A percentile compares a stretch with the other conserved stretches of the same genome.
Evolutionary conservation across 352 stramenopile species (phyloP).

Genomic region (Phytophthora constricta): DNA sequence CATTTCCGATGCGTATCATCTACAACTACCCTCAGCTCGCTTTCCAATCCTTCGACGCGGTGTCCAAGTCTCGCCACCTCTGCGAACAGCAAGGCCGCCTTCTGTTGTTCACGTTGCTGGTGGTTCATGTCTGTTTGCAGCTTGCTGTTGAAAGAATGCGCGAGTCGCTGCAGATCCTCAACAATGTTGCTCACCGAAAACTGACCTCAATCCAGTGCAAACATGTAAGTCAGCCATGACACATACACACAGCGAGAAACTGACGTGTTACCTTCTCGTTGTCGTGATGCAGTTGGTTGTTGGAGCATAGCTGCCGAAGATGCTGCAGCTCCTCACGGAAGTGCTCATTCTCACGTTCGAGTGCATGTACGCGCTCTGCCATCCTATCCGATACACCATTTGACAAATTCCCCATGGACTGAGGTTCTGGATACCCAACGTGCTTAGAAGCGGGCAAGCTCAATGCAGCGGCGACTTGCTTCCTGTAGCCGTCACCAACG

Average conservation of each 20-base stretch:
- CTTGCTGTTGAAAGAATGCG: slow-evolving; percentile 62
- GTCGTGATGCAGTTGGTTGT: slow-evolving; percentile 64
- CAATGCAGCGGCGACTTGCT: slow-evolving; percentile 8
- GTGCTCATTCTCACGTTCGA: slow-evolving; percentile 69
- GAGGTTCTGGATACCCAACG: slow-evolving; percentile 6
- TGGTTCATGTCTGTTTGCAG: slow-evolving; percentile 53
- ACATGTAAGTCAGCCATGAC: slow-evolving; percentile 1
- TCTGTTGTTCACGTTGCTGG: slow-evolving; percentile 75
- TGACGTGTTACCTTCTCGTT: slow-evolving; percentile 49
- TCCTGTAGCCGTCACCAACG: slow-evolving; percentile 20
- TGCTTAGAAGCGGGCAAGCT: slow-evolving; percentile 17
- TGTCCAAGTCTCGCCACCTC: slow-evolving; percentile 64
- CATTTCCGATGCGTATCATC: slow-evolving; percentile 49
- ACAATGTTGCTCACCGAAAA: slow-evolving; percentile 31
- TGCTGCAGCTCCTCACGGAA: slow-evolving; percentile 65
- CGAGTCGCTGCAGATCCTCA: slow-evolving; percentile 66
- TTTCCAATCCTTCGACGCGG: slow-evolving; percentile 50
- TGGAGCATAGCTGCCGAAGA: slow-evolving; percentile 57
- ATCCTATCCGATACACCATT: slow-evolving; percentile 12
- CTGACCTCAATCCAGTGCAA: slow-evolving; percentile 12
- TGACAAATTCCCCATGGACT: background rate
- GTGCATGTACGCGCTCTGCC: slow-evolving; percentile 34
- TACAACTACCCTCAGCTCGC: slow-evolving; percentile 28
- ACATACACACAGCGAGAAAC: background rate
- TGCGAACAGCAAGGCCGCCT: slow-evolving; percentile 70